Evolutionary conservation across 164 flowering plant species (phyloP).

Genomic region (Magnolia changhungtana): DNA sequence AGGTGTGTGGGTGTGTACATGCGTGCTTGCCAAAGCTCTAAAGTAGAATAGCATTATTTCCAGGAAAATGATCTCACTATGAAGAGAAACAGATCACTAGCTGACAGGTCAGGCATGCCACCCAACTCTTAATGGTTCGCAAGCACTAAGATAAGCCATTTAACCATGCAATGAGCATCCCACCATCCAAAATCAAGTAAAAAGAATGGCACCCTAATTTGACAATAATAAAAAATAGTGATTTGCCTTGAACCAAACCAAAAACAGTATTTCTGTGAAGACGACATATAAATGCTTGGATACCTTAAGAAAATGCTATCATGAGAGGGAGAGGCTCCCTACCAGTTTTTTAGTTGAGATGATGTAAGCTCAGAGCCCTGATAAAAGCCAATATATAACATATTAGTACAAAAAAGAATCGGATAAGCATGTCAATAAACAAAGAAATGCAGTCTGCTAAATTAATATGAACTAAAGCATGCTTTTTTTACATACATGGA

Average conservation of each 20-base stretch:
- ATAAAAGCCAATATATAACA: slow-evolving; percentile 13
- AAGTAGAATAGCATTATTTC: not conserved
- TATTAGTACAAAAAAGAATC: not conserved
- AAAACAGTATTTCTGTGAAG: not conserved
- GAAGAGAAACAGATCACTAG: not conserved
- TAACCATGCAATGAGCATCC: not conserved
- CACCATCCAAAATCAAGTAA: not conserved
- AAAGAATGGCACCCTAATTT: too few species aligned
- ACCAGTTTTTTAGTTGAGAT: slow-evolving; percentile 93
- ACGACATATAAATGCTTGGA: not conserved
- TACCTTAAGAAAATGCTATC: not conserved
- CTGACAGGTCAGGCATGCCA: not conserved
- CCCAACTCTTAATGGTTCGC: not conserved
- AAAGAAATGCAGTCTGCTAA: slow-evolving; percentile 5
- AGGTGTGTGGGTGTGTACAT: too few species aligned
- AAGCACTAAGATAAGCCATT: too few species aligned
- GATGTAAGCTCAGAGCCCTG: slow-evolving; percentile 94
- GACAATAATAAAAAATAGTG: too few species aligned
- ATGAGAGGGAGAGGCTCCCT: slow-evolving; percentile 17
- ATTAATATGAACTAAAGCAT: not conserved
- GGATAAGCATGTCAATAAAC: not conserved
- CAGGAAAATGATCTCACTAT: too few species aligned
- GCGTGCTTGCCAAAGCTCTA: too few species aligned
- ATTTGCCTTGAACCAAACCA: not conserved
- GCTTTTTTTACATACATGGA: slow-evolving; percentile 48